Evolutionary conservation across 139 green algal genomes (phyloP), one percentile per base, ranked within the genome.

Genomic region (Edaphochlamys debaryana): DNA sequence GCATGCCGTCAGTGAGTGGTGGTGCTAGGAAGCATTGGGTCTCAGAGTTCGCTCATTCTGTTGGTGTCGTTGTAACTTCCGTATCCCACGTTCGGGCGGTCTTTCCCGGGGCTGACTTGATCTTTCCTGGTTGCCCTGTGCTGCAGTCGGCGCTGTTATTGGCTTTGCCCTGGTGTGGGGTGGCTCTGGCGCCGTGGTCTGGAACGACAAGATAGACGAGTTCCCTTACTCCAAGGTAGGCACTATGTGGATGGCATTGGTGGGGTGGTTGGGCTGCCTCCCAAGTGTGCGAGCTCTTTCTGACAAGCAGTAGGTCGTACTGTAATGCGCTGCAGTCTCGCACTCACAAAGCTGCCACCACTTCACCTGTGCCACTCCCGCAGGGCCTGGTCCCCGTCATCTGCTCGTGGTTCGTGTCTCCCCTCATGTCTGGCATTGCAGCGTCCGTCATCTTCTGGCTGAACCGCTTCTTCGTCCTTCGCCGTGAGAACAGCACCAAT

Each of bases 321-420:
- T 54, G 45, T 22, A 22, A 54, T 54, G 45, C 11, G 11, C 9
- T 54, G 11, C 11, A 54, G 13, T 13, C 45, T 54, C 45, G 45
- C 45, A 54, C 45, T 9, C 9, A 9, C 13, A 13, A 54, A 9
- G 9, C 45, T 13, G 11, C 45, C 13, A 13, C 45, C 45, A 13
- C 45, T 9, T 54, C 11, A 9, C 45, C 45, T 54, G 45, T 54
- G 11, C 45, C 45, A 9, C 11, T 9, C 45, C 45, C 45, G 45
- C 45, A n/a, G n/a, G 77, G 77, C 20, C 69, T 85, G 29, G 9
- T 82, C 17, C 77, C 84, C 22, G 36, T 85, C 1, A 36, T 82
- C 0, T 58, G 85, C 13, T 83, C 78, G 2, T 69, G 63, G 87
- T 90, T 90, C 70, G 79, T 86, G 62, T 90, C 87, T 30, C 87